Conservation (phyloP, 495 filamentous ascomycete species). For the Thozetella sp. region DNA sequence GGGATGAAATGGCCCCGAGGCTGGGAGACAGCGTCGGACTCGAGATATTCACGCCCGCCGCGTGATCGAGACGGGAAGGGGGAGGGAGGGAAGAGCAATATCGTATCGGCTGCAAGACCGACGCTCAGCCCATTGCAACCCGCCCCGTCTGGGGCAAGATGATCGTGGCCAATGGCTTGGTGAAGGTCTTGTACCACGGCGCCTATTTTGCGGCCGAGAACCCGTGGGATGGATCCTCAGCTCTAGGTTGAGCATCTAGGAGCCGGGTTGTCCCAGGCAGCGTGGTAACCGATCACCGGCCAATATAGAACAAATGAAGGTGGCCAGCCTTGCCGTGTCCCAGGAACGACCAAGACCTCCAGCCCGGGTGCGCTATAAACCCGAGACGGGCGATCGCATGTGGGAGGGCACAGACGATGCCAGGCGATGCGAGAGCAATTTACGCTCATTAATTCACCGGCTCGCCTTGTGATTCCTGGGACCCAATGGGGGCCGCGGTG, state of each 20-base stretch:
- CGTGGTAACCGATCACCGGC: background rate
- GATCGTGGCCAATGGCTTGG: background rate
- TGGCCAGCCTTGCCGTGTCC: background rate
- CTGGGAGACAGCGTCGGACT: too few relatives aligned
- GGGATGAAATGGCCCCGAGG: too few relatives aligned
- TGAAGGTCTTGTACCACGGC: background rate
- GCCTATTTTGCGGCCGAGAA: background rate
- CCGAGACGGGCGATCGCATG: background rate
- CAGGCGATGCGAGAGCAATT: background rate
- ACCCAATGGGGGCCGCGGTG: background rate
- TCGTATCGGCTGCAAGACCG: background rate
- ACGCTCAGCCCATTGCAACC: background rate
- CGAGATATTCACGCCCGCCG: too few relatives aligned
- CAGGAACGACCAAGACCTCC: background rate
- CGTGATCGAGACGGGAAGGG: background rate
- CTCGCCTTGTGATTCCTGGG: background rate
- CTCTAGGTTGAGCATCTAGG: background rate
- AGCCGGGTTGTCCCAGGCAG: too few relatives aligned
- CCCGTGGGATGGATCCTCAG: background rate
- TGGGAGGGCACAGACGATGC: background rate
- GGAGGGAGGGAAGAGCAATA: background rate
- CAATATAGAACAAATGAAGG: background rate
- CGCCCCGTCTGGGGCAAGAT: background rate
- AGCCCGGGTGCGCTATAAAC: background rate
- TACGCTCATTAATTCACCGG: background rate